These are phyloP conservation scores for Mycosphaerella sp. DNA, from an alignment of 2,329 filamentous ascomycete species.

Conservation along the genomic window DNA sequence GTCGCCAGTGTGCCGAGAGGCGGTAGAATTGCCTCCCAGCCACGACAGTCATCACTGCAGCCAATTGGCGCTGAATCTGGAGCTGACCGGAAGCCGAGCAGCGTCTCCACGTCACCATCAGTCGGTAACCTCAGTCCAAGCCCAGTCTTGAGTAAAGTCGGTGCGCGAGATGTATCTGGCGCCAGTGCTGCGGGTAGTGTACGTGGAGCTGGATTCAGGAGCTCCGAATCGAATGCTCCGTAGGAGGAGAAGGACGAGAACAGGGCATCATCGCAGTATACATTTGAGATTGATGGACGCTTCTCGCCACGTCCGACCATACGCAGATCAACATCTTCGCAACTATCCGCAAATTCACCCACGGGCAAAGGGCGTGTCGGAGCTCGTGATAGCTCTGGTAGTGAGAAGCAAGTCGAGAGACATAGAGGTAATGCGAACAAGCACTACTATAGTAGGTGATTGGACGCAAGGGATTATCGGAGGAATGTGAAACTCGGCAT, in stretches of 20 bases:
- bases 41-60: conserved; percentile 11
- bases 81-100: conserved; percentile 19
- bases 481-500: not conserved
- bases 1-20: conserved; percentile 31
- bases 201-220: not conserved
- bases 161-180: not conserved
- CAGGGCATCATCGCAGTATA: not conserved
- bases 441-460: not conserved
- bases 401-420: not conserved
- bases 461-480: not conserved
- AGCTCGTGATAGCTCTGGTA: not conserved
- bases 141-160: not conserved
- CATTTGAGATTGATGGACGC: not conserved
- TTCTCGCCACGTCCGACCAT: not conserved
- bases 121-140: not conserved
- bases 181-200: not conserved
- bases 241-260: conserved; percentile 3
- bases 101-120: not conserved
- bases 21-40: conserved; percentile 21
- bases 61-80: conserved; percentile 2
- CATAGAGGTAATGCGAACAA: not conserved
- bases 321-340: not conserved
- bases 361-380: no score
- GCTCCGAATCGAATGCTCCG: conserved; percentile 1
- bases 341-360: not conserved